A percentile compares a stretch with the other conserved stretches of the same genome.
Conservation (phyloP, 2,329 filamentous ascomycete species). For the Pseudogymnoascus sp. region DNA sequence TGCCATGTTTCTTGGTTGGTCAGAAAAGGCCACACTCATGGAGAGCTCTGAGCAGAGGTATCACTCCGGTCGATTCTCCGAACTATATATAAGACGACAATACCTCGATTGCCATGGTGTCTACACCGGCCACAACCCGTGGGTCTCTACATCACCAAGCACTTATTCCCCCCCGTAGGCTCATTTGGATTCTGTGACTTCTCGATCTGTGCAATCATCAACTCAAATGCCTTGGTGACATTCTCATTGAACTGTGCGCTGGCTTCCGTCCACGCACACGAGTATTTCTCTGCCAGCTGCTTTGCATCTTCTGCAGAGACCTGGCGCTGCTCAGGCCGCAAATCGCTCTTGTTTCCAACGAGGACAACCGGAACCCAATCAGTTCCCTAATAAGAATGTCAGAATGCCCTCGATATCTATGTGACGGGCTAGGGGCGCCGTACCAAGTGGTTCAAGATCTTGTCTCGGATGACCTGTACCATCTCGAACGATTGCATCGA, state of each 20-base stretch:
- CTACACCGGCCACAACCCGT: neutral
- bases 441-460: constrained; percentile 93
- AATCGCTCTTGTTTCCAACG: constrained; percentile 94
- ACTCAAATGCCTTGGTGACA: constrained; percentile 83
- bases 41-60: neutral
- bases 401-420: constrained; percentile 13
- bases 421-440: constrained; percentile 24
- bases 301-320: constrained; percentile 79
- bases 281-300: constrained; percentile 74
- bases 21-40: neutral
- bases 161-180: constrained; percentile 72
- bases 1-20: neutral
- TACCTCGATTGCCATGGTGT: neutral
- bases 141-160: constrained; percentile 65
- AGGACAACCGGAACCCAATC: constrained; percentile 89
- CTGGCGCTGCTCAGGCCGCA: constrained; percentile 86
- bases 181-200: constrained; percentile 86
- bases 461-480: constrained; percentile 90
- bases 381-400: constrained; percentile 55
- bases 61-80: neutral
- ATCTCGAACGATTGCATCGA: constrained; percentile 94
- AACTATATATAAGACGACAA: neutral
- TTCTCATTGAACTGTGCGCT: constrained; percentile 92
- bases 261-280: constrained; percentile 90
- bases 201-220: constrained; percentile 91